These are phyloP conservation scores for Colletotrichum costaricense DNA, from an alignment of 2,329 filamentous ascomycete species.

Conservation along the genomic window DNA sequence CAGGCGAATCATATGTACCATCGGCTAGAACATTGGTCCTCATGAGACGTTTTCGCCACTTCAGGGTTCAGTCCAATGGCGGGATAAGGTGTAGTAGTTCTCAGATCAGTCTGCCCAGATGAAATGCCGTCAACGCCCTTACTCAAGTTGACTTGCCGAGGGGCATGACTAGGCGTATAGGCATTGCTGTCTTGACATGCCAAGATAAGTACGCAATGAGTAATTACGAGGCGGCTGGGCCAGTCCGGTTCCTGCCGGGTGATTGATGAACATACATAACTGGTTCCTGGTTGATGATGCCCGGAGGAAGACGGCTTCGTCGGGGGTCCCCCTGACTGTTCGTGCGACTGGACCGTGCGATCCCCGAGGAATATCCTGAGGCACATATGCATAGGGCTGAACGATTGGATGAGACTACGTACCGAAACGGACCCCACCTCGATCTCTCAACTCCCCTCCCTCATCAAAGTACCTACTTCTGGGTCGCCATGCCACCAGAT, in stretches of 20 bases:
- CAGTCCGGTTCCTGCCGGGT: not conserved
- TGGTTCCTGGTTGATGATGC: not conserved
- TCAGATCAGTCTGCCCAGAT: not conserved
- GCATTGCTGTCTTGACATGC: not conserved
- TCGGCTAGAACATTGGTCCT: not conserved
- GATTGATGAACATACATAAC: not conserved
- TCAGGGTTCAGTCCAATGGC: not conserved
- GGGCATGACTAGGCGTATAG: not conserved
- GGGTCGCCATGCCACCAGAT: not conserved
- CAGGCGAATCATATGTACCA: not conserved
- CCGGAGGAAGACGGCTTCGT: not conserved
- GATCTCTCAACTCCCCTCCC: not conserved
- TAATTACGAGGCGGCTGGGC: not conserved
- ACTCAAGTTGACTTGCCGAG: not conserved
- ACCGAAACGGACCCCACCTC: constrained; percentile 21
- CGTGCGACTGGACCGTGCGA: not conserved
- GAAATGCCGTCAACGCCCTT: not conserved
- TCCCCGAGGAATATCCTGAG: not conserved
- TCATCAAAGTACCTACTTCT: not conserved
- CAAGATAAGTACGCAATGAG: not conserved
- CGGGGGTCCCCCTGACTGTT: not conserved
- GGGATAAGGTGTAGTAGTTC: not conserved
- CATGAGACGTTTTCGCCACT: not conserved
- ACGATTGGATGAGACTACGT: constrained; percentile 4
- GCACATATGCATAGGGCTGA: constrained; percentile 22